These are phyloP conservation scores for Leccinum imitatum DNA, from an alignment of 768 basidiomycete genomes.

Conservation along the genomic window DNA sequence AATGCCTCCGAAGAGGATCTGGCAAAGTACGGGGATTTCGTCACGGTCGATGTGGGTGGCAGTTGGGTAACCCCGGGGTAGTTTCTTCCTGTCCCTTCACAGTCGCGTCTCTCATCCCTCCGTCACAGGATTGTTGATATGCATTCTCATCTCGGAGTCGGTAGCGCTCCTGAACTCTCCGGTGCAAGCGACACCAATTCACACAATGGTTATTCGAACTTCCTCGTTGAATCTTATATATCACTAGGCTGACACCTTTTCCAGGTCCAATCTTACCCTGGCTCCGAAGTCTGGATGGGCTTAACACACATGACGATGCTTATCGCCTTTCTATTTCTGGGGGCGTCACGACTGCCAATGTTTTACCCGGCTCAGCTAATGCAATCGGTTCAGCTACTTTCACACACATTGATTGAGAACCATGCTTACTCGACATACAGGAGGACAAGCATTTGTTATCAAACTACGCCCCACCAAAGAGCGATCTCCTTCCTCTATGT, in stretches of 20 bases:
- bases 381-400: constrained; percentile 56
- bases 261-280: constrained; percentile 65
- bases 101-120: constrained; percentile 34
- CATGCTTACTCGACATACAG: constrained; percentile 36
- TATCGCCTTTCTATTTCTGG: constrained; percentile 77
- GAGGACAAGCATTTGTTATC: constrained; percentile 85
- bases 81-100: constrained; percentile 22
- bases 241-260: not conserved
- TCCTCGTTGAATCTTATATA: not conserved
- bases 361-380: constrained; percentile 76
- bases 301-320: constrained; percentile 83
- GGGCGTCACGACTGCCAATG: constrained; percentile 82
- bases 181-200: constrained; percentile 65
- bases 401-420: constrained; percentile 15
- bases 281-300: constrained; percentile 78
- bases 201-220: constrained; percentile 37
- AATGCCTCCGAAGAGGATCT: constrained; percentile 42
- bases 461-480: constrained; percentile 80
- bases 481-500: constrained; percentile 75
- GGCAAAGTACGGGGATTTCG: constrained; percentile 42
- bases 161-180: constrained; percentile 53
- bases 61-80: constrained; percentile 73
- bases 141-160: constrained; percentile 79
- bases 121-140: constrained; percentile 53
- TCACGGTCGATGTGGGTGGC: constrained; percentile 58